Evolutionary conservation across 2,329 filamentous ascomycete genomes (phyloP), one percentile per base, ranked within the genome.

Genomic region (Immersiporthe knoxdaviesiana): DNA sequence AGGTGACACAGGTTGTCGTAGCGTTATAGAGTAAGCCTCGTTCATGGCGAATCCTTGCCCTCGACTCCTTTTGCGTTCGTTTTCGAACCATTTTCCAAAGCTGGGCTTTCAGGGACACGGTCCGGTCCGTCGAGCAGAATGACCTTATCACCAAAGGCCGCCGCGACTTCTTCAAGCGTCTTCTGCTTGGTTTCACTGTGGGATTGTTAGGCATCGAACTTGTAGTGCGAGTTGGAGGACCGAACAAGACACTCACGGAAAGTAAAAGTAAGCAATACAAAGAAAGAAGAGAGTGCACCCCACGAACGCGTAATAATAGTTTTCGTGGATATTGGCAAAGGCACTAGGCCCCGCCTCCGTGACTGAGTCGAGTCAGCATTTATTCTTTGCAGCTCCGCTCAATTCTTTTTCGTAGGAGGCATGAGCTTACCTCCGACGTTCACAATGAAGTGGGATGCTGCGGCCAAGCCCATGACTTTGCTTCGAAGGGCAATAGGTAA

Each of bases 271-370:
- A 0, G 83, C 85, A 24, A 87, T 70, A 1, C 81, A 75, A 0
- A 87, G 74, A 77, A 87, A 88, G 77, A 87, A 83, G 0, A 78
- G 35, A 2, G 83, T 83, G 70, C 85, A 87, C 3, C 72, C 82
- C 1, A 87, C 85, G 66, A 88, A 88, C n/a, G 88, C 85, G 71
- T 87, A 88, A 74, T 88, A 88, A 74, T 88, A 88, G 70, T 87
- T 88, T 72, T 88, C 83, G 16, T 80, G 74, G 65, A 88, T 88
- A 54, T 81, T 86, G 11, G 84, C 83, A 72, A 88, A 87, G 0
- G 86, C 85, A 63, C 80, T 85, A 0, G 85, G 86, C 0, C 85
- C 85, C 8, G 84, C 84, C 75, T 86, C 83, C 65, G 84, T 86
- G 72, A 85, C 80, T 71, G 27, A 8, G 16, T 16, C 5, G 21